Conservation (phyloP, 1,139 yeast species). For the Taphrina deformans region DNA sequence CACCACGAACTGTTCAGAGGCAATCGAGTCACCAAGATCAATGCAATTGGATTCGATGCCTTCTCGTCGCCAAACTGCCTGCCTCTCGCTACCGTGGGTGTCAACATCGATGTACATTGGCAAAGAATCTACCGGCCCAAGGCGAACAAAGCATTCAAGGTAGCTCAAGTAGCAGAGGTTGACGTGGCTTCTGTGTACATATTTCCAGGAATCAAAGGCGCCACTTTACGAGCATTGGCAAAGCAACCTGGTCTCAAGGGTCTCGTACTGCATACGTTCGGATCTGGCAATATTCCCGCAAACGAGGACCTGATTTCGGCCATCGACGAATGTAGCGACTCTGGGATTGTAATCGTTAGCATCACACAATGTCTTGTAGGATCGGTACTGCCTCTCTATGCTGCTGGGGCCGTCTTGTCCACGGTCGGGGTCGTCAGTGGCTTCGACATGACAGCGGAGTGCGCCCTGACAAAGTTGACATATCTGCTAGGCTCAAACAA, state of each 20-base stretch:
- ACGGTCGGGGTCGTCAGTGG: conserved; percentile 28
- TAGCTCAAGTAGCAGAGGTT: conserved; percentile 20
- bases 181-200: conserved; percentile 26
- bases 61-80: conserved; percentile 31
- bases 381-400: conserved; percentile 30
- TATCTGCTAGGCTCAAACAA: conserved; percentile 17
- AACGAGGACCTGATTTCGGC: conserved; percentile 24
- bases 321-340: conserved; percentile 7
- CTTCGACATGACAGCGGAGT: conserved; percentile 30
- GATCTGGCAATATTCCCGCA: conserved; percentile 28
- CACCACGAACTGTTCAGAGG: conserved; percentile 32
- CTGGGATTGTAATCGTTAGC: conserved; percentile 26
- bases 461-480: conserved; percentile 30
- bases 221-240: conserved; percentile 20
- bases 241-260: conserved; percentile 16
- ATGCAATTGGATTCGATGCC: conserved; percentile 31
- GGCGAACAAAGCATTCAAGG: conserved; percentile 23
- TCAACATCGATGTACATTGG: conserved; percentile 28
- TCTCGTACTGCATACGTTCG: conserved; percentile 29
- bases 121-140: conserved; percentile 23
- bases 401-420: conserved; percentile 27
- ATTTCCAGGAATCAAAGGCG: conserved; percentile 31
- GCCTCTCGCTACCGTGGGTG: conserved; percentile 27
- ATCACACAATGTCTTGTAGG: conserved; percentile 32
- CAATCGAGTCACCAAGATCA: conserved; percentile 33